phyloP scores from a whole-genome alignment of 305 asterid species.

The Fraxinus paxiana region DNA sequence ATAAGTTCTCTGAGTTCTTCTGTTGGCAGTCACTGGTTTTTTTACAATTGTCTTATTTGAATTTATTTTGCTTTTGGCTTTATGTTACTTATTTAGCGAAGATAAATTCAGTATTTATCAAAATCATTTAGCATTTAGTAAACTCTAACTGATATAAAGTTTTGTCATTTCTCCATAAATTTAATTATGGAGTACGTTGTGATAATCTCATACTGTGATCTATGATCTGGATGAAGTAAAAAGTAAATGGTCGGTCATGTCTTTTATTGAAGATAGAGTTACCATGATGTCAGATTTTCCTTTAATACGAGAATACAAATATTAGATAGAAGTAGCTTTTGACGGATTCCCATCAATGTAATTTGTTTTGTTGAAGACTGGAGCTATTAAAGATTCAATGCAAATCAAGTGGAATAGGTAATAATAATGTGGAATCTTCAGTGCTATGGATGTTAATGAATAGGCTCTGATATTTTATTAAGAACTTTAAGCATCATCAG shows the following conservation, averaged over 20 bases:
- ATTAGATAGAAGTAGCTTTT: not conserved
- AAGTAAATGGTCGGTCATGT: not conserved
- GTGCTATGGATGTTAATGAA: slow-evolving; percentile 4
- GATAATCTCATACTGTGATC: not conserved
- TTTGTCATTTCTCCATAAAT: not conserved
- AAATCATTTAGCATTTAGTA: not conserved
- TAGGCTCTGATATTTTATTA: slow-evolving; percentile 2
- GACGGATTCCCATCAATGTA: not conserved
- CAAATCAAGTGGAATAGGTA: not conserved
- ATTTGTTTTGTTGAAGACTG: not conserved
- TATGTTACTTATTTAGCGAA: not conserved
- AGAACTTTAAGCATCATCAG: not conserved
- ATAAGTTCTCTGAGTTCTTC: not conserved
- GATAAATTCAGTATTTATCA: not conserved
- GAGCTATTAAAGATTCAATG: not conserved
- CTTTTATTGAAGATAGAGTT: not conserved
- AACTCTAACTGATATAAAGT: not conserved
- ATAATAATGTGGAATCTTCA: not conserved
- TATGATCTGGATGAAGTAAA: not conserved
- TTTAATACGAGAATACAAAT: not conserved
- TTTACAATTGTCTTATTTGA: not conserved
- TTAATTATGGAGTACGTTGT: not conserved
- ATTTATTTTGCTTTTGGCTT: not conserved
- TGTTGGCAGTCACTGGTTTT: not conserved
- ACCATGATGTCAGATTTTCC: not conserved